Base-by-base conservation (phyloP, 805 yeast genomes). In the Pichia membranifaciens region DNA sequence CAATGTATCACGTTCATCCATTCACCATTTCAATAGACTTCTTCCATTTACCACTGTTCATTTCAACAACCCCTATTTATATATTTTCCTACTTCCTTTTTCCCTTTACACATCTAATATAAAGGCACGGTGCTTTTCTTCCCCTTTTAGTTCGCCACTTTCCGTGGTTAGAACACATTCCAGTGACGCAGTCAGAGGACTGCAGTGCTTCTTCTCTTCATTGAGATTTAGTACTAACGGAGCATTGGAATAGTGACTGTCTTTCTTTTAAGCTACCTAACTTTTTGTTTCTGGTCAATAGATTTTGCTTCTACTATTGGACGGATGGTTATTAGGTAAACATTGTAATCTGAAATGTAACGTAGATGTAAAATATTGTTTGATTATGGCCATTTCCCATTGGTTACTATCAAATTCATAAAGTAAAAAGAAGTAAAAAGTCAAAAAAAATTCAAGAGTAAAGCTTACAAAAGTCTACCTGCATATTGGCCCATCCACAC, bases 181-280 rank as follows among this genome's bases (percentile, higher is more conserved):
- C 80, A 74, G 70, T 72, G 79, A 67, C 73, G 80, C 78, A 70
- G 64, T 62, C 77, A 68, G 62, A 55, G 78, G 77, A 61, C 64
- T 71, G 79, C 80, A 75, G 80, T 72, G 69, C 76, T 58, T 61
- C 57, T 48, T 36, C 52, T 58, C 50, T 31, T 45, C 17, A 23
- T 49, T 61, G 68, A 61, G 58, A 52, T 57, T 16, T 53, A 53
- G 78, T 72, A 73, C 74, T 75, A 75, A 75, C 80, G 79, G 79
- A 75, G 80, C 78, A 74, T 74, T 75, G 80, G 78, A 42, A 75
- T 52, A 74, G 54, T 53, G 58, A 64, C 45, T 37, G 25, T 16
- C n/a, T 35, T 33, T 32, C n/a, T n/a, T 38, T 38, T 17, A 15
- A 13, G 20, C 29, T 33, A 37, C 45, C 50, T 45, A 45, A 42